Evolutionary conservation across 306 rosid genomes (phyloP).

Genomic region (Albizia julibrissin): DNA sequence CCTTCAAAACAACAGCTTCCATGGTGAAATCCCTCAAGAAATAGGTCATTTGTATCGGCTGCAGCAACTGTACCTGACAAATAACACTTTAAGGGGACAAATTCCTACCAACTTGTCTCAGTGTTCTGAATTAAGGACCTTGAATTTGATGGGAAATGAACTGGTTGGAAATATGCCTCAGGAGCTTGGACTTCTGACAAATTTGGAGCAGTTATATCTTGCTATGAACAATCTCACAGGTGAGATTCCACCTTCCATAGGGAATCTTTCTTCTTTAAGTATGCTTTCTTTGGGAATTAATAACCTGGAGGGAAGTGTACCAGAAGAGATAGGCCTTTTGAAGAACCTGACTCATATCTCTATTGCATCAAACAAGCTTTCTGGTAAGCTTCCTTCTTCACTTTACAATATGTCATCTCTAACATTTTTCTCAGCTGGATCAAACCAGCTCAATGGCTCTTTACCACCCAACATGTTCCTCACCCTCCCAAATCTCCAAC

Average conservation of each 20-base stretch:
- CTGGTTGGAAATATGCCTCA: constrained; percentile 34
- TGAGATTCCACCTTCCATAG: constrained; percentile 43
- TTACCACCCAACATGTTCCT: constrained; percentile 44
- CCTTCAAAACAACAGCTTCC: constrained; percentile 43
- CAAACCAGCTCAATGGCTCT: constrained; percentile 32
- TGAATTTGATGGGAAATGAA: constrained; percentile 28
- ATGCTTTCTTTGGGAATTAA: not conserved
- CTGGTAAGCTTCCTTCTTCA: constrained; percentile 43
- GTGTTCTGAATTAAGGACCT: constrained; percentile 27
- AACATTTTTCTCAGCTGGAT: not conserved
- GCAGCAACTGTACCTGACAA: constrained; percentile 22
- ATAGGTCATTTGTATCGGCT: constrained; percentile 38
- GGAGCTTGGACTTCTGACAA: constrained; percentile 36
- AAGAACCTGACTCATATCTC: not conserved
- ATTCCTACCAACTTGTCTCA: constrained; percentile 44
- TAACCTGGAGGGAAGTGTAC: constrained; percentile 37
- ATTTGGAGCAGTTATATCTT: constrained; percentile 17
- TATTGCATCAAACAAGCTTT: constrained; percentile 13
- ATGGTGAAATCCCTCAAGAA: constrained; percentile 40
- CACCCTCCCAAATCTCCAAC: constrained; percentile 37
- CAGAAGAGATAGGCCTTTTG: constrained; percentile 34
- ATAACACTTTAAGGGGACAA: constrained; percentile 41
- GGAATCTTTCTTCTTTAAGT: constrained; percentile 41
- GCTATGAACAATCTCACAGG: constrained; percentile 34
- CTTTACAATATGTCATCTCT: constrained; percentile 46